Base-by-base conservation (phyloP, 1,139 yeast species). In the Pichia sp. region DNA sequence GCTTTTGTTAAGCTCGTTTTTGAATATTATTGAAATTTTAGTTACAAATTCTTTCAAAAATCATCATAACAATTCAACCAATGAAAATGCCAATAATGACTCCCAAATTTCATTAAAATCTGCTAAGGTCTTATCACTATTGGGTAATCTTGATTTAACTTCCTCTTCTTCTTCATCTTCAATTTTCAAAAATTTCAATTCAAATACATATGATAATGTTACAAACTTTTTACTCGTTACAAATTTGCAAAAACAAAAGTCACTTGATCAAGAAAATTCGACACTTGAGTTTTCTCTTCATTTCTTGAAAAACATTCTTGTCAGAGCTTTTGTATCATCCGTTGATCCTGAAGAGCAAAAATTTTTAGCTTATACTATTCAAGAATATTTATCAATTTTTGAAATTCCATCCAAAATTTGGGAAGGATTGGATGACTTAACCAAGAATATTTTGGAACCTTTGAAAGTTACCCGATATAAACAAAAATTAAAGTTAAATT, bases 361-460 rank as follows among this genome's bases (percentile, higher is more conserved):
- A 50, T 86, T 83, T 58, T 73, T 90, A 31, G 96, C 97, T 0
- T 85, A 77, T 62, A 87, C 94, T 0, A 87, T 94, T 76, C 99
- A 94, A 60, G 94, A 87, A 53, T 81, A 84, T 41, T 64, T 92
- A 43, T 78, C 79, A 50, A 75, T 81, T 11, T 73, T 92, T 60
- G 79, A 77, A 2, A 64, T 86, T 31, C 51, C 62, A 0, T 51
- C 55, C 4, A 50, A 57, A 51, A 63, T 79, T 2, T 86, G 96
- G 95, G 66, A 71, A 10, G 67, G 69, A 42, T 81, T 87, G 50
- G 76, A 79, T 52, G 83, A 79, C 41, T 72, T 82, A 29, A 78
- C 95, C 0, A 80, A 78, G 55, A 78, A 90, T 0, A 86, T 95
- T 0, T 67, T 92, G 47, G 75, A 78, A 3, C 97, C 97, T 0